Evolutionary conservation across 2,329 filamentous ascomycete species (phyloP).

Genomic region (Fusarium cyanostomum): DNA sequence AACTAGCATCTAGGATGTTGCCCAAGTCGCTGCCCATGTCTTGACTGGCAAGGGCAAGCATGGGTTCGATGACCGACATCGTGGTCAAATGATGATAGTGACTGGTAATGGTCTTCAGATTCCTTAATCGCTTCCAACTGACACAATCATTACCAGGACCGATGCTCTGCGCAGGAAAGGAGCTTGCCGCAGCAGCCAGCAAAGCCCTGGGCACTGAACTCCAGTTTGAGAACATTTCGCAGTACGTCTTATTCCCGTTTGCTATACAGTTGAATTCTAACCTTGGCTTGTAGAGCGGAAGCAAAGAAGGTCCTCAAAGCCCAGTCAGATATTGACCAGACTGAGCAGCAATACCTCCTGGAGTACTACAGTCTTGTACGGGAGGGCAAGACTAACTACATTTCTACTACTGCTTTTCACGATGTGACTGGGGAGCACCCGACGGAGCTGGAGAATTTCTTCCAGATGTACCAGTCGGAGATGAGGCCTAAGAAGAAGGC

Average conservation of each 20-base stretch:
- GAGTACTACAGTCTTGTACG: constrained; percentile 23
- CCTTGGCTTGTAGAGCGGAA: not conserved
- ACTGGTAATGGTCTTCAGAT: not conserved
- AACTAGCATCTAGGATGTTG: not conserved
- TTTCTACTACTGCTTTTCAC: constrained; percentile 1
- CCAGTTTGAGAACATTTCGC: constrained; percentile 39
- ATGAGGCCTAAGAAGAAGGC: constrained; percentile 22
- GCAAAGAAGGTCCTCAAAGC: constrained; percentile 13
- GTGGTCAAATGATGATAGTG: constrained; percentile 18
- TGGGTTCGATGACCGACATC: constrained; percentile 11
- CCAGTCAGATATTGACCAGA: not conserved
- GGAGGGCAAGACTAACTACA: constrained; percentile 18
- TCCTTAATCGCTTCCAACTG: not conserved
- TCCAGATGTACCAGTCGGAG: constrained; percentile 15
- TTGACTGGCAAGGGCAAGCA: constrained; percentile 20
- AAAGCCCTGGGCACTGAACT: constrained; percentile 52
- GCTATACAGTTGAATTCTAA: not conserved
- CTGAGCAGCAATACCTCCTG: constrained; percentile 8
- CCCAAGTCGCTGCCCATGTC: constrained; percentile 19
- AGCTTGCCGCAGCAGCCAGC: constrained; percentile 57
- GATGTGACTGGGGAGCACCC: constrained; percentile 12
- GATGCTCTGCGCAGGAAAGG: constrained; percentile 56
- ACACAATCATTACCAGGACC: constrained; percentile 46
- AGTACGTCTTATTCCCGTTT: not conserved
- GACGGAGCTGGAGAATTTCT: constrained; percentile 9